phyloP scores from a whole-genome alignment of 306 rosid genomes.

The Lathyrus sativus region DNA sequence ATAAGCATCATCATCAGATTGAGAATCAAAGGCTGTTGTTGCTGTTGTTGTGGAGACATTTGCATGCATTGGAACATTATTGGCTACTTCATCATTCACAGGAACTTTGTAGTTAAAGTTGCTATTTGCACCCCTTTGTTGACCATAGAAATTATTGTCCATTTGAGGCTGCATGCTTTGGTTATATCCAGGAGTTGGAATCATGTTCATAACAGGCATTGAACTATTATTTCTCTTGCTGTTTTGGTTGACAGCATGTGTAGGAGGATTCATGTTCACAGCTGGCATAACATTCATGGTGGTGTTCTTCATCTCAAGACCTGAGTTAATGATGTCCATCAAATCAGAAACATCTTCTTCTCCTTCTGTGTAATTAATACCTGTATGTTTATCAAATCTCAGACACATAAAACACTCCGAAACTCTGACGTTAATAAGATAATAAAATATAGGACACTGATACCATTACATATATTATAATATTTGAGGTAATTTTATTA shows the following conservation, averaged over 20 bases:
- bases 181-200: background rate
- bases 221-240: background rate
- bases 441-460: no score
- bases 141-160: background rate
- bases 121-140: background rate
- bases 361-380: background rate
- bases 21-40: background rate
- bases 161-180: constrained; percentile 8
- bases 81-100: no score
- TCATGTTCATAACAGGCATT: background rate
- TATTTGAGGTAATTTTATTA: no score
- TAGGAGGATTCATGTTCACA: no score
- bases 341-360: background rate
- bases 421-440: no score
- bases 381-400: background rate
- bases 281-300: background rate
- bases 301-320: background rate
- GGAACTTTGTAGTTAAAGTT: background rate
- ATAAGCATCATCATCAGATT: constrained; percentile 8
- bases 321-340: background rate
- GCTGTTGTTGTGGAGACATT: background rate
- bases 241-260: background rate
- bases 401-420: no score
- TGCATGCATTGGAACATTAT: background rate
- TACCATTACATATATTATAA: no score